These are phyloP conservation scores for Alternaria metachromatica DNA, from an alignment of 2,329 filamentous ascomycete genomes.

Conservation along the genomic window DNA sequence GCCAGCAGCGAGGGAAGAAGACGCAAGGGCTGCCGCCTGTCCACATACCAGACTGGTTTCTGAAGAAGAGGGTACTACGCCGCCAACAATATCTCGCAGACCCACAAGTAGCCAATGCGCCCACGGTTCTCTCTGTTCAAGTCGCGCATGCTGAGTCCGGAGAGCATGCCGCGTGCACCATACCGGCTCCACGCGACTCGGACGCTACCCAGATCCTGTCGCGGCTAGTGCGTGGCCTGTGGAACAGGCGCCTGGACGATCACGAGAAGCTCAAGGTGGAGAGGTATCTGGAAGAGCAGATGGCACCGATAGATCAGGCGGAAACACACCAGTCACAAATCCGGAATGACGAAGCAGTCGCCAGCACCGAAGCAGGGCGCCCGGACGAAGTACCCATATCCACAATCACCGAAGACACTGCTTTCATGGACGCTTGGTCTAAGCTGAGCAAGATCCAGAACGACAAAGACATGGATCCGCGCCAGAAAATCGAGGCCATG, in stretches of 20 bases:
- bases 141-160: constrained; percentile 32
- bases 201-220: constrained; percentile 31
- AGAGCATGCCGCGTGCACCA: constrained; percentile 32
- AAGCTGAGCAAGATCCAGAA: constrained; percentile 20
- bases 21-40: constrained; percentile 47
- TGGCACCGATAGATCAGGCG: constrained; percentile 7
- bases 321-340: constrained; percentile 1
- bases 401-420: constrained; percentile 3
- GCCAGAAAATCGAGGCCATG: constrained; percentile 15
- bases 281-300: constrained; percentile 25
- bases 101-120: constrained; percentile 10
- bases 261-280: constrained; percentile 31
- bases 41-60: constrained; percentile 64
- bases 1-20: constrained; percentile 43
- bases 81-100: constrained; percentile 38
- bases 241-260: constrained; percentile 31
- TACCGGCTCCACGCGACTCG: constrained; percentile 25
- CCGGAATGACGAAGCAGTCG: constrained; percentile 6
- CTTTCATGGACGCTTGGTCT: constrained; percentile 7
- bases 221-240: constrained; percentile 33
- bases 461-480: constrained; percentile 12
- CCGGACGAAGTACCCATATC: background rate
- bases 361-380: constrained; percentile 6
- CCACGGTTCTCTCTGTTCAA: constrained; percentile 28
- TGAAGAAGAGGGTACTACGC: constrained; percentile 58